These are phyloP conservation scores for Perkinsus chesapeaki DNA, from an alignment of 169 alveolate species.

Conservation along the genomic window DNA sequence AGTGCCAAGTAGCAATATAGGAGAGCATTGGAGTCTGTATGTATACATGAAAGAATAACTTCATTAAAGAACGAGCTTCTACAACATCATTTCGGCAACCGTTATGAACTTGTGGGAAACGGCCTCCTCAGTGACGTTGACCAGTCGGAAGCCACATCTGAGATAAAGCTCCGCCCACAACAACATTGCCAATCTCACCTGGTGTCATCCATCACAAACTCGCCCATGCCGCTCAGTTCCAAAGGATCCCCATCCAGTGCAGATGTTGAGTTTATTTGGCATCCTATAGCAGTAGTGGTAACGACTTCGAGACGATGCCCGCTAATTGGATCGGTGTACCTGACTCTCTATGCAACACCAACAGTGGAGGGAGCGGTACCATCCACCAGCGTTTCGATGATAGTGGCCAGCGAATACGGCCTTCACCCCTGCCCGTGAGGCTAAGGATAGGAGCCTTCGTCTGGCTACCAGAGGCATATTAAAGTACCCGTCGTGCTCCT, in stretches of 20 bases:
- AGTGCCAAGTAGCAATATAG: not conserved
- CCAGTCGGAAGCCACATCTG: not conserved
- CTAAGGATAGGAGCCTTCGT: not conserved
- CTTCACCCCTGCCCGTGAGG: not conserved
- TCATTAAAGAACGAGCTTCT: not conserved
- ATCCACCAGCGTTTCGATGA: conserved; percentile 10
- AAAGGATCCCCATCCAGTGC: not conserved
- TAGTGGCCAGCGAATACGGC: conserved; percentile 6
- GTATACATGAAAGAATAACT: not conserved
- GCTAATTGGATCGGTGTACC: not conserved
- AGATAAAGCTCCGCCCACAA: not conserved
- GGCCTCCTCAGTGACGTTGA: not conserved
- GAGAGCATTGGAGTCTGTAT: not conserved
- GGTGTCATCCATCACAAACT: not conserved
- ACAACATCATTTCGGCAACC: not conserved
- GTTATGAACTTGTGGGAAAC: not conserved
- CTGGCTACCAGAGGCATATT: not conserved
- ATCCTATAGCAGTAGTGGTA: conserved; percentile 9
- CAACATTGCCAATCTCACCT: not conserved
- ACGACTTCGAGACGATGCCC: not conserved
- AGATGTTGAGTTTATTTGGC: not conserved
- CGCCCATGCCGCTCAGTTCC: conserved; percentile 1
- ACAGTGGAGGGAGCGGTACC: not conserved
- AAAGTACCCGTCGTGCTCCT: conserved; percentile 9
- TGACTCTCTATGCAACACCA: not conserved